These are phyloP conservation scores for Pouteria glomerata DNA, from an alignment of 148 eudicot genomes.

Conservation along the genomic window DNA sequence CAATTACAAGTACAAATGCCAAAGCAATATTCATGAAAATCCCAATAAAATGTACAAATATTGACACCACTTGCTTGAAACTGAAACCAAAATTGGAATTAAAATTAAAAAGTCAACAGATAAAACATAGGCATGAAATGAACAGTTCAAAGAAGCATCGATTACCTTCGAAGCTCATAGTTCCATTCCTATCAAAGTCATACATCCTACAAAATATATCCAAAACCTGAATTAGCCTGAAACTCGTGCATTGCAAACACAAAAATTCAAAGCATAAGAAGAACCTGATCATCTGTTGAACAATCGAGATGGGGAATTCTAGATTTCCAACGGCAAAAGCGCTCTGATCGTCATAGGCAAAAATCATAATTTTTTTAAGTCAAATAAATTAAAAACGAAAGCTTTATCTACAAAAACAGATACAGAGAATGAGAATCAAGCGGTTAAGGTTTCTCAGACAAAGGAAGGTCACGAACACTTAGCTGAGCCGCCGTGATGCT, in stretches of 20 bases:
- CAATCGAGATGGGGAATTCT: slow-evolving; percentile 65
- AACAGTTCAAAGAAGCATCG: background rate
- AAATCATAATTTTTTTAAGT: background rate
- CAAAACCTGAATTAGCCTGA: background rate
- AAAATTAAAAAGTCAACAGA: background rate
- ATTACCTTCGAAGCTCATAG: slow-evolving; percentile 86
- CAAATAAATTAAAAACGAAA: background rate
- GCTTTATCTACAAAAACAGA: background rate
- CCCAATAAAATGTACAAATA: background rate
- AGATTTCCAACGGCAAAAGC: slow-evolving; percentile 85
- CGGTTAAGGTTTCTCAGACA: background rate
- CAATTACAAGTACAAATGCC: background rate
- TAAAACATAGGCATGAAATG: background rate
- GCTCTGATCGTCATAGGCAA: slow-evolving; percentile 27
- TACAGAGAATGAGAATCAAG: background rate
- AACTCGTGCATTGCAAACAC: background rate
- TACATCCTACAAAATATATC: slow-evolving; percentile 58
- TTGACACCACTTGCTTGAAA: background rate
- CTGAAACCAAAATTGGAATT: background rate
- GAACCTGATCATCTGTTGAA: slow-evolving; percentile 94
- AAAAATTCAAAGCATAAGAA: background rate
- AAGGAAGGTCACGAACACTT: slow-evolving; percentile 39
- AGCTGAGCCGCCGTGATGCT: slow-evolving; percentile 75
- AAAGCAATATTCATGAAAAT: background rate
- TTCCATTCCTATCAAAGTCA: slow-evolving; percentile 81